These are phyloP conservation scores for Claviceps sp. DNA, from an alignment of 2,329 filamentous ascomycete species.

Conservation along the genomic window DNA sequence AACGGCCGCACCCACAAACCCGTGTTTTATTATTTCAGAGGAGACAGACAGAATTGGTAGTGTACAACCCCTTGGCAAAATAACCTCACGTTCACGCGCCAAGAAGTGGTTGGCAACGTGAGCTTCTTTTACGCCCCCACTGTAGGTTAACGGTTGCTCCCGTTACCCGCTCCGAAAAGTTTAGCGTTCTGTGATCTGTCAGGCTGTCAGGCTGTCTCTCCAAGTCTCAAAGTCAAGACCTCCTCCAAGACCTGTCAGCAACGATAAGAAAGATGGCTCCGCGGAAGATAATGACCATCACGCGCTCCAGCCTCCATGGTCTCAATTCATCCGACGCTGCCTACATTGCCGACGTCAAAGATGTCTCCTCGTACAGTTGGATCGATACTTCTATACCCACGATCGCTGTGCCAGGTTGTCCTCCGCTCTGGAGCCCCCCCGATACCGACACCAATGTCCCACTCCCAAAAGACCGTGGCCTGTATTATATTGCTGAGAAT, in stretches of 20 bases:
- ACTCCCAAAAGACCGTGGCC: constrained; percentile 25
- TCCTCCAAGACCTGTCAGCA: no score
- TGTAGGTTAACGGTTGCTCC: no score
- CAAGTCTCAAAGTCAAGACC: no score
- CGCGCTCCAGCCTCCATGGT: neutral
- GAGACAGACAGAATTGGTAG: no score
- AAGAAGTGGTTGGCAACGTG: neutral
- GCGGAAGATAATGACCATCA: neutral
- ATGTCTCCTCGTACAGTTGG: constrained; percentile 38
- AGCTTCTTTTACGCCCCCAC: no score
- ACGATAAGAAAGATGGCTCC: neutral
- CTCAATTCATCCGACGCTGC: neutral
- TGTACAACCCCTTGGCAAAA: no score
- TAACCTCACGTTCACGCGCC: no score
- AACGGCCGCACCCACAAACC: no score
- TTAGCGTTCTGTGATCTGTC: no score
- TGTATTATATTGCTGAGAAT: constrained; percentile 31
- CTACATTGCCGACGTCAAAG: constrained; percentile 22
- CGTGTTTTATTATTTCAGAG: no score
- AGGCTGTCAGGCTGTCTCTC: no score
- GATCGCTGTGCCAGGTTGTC: constrained; percentile 30
- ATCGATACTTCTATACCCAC: constrained; percentile 25
- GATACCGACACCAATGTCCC: constrained; percentile 4
- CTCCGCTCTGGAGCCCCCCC: constrained; percentile 22
- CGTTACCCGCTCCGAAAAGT: no score